A percentile compares a stretch with the other conserved stretches of the same genome.
phyloP scores from a whole-genome alignment of 768 basidiomycete genomes.

The Trametes coccinea region DNA sequence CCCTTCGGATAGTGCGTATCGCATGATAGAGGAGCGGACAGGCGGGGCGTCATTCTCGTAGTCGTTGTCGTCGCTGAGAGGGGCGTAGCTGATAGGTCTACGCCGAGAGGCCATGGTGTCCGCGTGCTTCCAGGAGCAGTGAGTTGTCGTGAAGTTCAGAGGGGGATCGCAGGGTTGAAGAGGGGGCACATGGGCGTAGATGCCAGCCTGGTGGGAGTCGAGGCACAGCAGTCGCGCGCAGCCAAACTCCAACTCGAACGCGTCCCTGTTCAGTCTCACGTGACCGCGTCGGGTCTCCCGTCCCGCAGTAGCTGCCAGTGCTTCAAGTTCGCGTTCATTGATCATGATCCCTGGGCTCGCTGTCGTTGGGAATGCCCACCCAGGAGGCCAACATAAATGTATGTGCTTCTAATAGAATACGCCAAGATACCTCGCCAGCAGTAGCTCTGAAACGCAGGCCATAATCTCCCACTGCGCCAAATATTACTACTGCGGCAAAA shows the following conservation, averaged over 20 bases:
- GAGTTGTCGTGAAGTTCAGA: not conserved
- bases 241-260: conserved; percentile 4
- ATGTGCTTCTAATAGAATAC: too few species aligned
- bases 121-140: too few species aligned
- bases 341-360: too few species aligned
- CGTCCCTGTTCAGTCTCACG: conserved; percentile 1
- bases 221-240: conserved; percentile 2
- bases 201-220: not conserved
- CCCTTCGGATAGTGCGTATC: conserved; percentile 12
- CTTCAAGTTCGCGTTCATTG: too few species aligned
- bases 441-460: too few species aligned
- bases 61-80: conserved; percentile 19
- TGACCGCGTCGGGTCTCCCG: not conserved
- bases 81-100: conserved; percentile 18
- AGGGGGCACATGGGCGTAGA: not conserved
- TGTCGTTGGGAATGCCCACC: too few species aligned
- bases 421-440: too few species aligned
- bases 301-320: too few species aligned
- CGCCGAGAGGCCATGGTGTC: conserved; percentile 15
- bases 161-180: not conserved
- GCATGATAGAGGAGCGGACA: conserved; percentile 19
- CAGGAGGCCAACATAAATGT: too few species aligned
- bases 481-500: too few species aligned
- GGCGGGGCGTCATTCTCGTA: conserved; percentile 9
- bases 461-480: too few species aligned